Percentiles rank a stretch among this genome's conserved stretches.
Conservation (phyloP, 495 filamentous ascomycete genomes). For the Usnea hakonensis region DNA sequence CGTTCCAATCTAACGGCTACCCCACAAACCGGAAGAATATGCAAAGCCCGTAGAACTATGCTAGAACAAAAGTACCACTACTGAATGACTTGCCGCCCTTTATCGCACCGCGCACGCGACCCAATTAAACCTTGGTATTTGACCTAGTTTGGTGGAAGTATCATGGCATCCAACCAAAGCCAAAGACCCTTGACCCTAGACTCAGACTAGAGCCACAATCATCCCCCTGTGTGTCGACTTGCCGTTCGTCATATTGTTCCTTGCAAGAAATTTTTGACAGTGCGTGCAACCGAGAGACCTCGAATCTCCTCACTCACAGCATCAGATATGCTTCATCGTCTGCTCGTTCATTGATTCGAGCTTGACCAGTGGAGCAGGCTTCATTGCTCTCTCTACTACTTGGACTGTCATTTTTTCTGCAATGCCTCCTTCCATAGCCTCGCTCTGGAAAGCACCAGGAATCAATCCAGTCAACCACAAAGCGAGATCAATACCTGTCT, state of each 20-base stretch:
- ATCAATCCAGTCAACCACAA: constrained; percentile 70
- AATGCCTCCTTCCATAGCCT: not conserved
- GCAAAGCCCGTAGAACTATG: too few relatives aligned
- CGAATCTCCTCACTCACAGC: not conserved
- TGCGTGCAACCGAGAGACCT: not conserved
- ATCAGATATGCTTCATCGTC: not conserved
- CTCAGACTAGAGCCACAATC: too few relatives aligned
- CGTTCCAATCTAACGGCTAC: too few relatives aligned
- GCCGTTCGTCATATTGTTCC: too few relatives aligned
- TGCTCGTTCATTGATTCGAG: not conserved
- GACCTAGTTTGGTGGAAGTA: not conserved
- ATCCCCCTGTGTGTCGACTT: too few relatives aligned
- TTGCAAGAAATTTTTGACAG: not conserved
- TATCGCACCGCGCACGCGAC: not conserved
- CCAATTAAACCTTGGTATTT: not conserved
- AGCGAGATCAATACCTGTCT: constrained; percentile 68
- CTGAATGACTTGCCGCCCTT: not conserved
- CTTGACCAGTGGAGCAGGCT: not conserved
- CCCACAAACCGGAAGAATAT: not conserved
- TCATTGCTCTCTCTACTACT: not conserved
- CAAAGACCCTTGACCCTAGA: not conserved
- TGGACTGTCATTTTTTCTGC: not conserved
- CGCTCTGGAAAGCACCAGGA: constrained; percentile 31
- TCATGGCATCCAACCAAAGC: not conserved
- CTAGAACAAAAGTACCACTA: not conserved